Evolutionary conservation across 495 filamentous ascomycete species (phyloP), one percentile per base, ranked within the genome.

Genomic region (Staphylotrichum tortipilum): DNA sequence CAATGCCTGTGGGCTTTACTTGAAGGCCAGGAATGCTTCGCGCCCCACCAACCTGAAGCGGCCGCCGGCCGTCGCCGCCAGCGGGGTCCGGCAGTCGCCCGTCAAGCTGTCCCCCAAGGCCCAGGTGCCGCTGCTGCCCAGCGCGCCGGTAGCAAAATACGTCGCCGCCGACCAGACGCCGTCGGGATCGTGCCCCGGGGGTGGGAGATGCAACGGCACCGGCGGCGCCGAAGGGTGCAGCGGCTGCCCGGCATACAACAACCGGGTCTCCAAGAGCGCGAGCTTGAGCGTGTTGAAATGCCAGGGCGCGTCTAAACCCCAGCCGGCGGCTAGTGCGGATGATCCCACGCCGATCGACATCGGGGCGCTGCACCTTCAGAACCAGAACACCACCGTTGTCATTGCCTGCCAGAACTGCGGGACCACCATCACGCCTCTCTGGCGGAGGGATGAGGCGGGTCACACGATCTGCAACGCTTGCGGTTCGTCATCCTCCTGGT

Each of bases 381-480:
- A 57, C 39, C 69, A 71, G 51, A 82, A 78, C 49, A 82, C 80
- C 2, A 88, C 85, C 26, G 80, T 94, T 22, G 78, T 96, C 22
- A 84, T 94, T 44, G 89, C 92, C 17, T 99, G 92, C 57, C 91
- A 96, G 59, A 99, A 99, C 61, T 99, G 92, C 67, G 88, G 84
- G 15, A 99, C 94, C 33, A 97, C 91, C 1, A 88, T 97, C 52
- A 99, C 92, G 23, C 92, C 92, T 11, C 72, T 99, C 23, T 99
- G 92, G 92, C 78, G 92, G 58, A 81, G 92, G 55, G 92, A 97
- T 64, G 92, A 95, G 66, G 81, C 81, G 56, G 94, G 94, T 12
- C 89, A 96, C 72, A 95, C 89, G 4, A 97, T 98, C 52, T 98
- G 92, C 72, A 98, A 98, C 71, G 92, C 92, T 45, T 98, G 92